phyloP scores from a whole-genome alignment of 2,329 filamentous ascomycete genomes.

The Thelonectria olida region DNA sequence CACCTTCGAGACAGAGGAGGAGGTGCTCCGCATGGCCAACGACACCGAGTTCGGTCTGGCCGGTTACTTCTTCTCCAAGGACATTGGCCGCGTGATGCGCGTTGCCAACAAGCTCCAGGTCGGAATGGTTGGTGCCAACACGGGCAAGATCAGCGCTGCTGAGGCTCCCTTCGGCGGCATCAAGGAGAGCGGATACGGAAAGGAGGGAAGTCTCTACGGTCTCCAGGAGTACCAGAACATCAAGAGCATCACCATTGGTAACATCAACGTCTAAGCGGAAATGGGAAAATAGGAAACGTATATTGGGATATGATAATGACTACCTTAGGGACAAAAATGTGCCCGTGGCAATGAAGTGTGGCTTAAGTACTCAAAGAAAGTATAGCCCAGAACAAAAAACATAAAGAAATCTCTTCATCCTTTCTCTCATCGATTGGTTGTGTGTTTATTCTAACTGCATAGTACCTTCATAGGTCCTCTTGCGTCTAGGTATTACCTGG shows the following conservation, averaged over 20 bases:
- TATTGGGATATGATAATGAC: constrained; percentile 40
- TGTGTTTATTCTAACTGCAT: too few relatives aligned
- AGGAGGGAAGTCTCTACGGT: constrained; percentile 55
- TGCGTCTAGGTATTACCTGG: too few relatives aligned
- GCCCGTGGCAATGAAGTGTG: constrained; percentile 21
- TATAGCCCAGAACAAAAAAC: constrained; percentile 16
- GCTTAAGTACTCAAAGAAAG: constrained; percentile 3
- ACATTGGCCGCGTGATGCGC: constrained; percentile 50
- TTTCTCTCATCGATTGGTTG: too few relatives aligned
- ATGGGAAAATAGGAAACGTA: constrained; percentile 23
- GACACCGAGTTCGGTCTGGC: constrained; percentile 50
- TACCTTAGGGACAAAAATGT: constrained; percentile 29
- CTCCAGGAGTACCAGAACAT: constrained; percentile 57
- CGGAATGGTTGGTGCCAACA: constrained; percentile 70
- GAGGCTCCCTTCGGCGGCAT: constrained; percentile 48
- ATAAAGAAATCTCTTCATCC: not conserved
- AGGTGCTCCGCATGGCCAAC: constrained; percentile 50
- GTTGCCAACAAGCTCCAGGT: constrained; percentile 66
- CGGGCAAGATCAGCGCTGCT: constrained; percentile 45
- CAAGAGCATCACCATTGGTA: constrained; percentile 52
- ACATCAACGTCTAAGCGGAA: constrained; percentile 34
- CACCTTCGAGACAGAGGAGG: constrained; percentile 48
- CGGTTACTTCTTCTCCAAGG: constrained; percentile 47
- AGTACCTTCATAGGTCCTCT: not conserved
- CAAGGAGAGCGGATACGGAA: constrained; percentile 49